Base-by-base conservation (phyloP, 2,329 filamentous ascomycete genomes). In the Pyricularia grisea region DNA sequence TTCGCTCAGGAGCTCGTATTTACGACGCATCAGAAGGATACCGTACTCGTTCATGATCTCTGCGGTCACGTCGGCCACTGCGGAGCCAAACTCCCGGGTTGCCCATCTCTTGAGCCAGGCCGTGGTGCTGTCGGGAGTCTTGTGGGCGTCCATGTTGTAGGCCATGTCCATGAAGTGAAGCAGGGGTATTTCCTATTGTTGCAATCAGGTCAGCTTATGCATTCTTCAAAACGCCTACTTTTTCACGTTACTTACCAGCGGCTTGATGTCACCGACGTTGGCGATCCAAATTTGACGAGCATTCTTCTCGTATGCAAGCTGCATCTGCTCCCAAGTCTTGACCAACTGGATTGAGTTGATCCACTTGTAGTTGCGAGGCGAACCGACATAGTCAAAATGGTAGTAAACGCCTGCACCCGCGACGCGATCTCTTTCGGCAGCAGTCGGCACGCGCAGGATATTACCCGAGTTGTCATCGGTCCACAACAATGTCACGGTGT, bases 291-390 rank as follows among this genome's bases (percentile, higher is more conserved):
- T 86, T 67, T 81, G 81, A 67, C 79, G 81, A 12, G 66, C 66
- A 5, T 67, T 67, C 66, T 31, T 79, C 31, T 86, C 81, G 70
- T 88, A 84, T 1, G 88, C 85, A 5, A 89, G 81, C 72, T 85
- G 82, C 84, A 91, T 87, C 77, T 91, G 84, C 73, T 90, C 85
- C 77, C 86, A 87, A 0, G 86, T 88, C 77, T 89, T 90, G 73
- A 86, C 83, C 25, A 90, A 78, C 70, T 88, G 85, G 65, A 89
- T 87, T 0, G 87, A 90, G 74, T 90, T 90, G 74, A 90, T 88
- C 82, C 86, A 87, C 72, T 86, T 87, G 76, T 86, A 87, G 76
- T 84, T 81, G 63, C 86, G 81, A 17, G 86, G 84, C 65, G 84
- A 84, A 14, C 87, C 87, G 27, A 89, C 87, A 69, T 88, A 81